phyloP scores from a whole-genome alignment of 345 rosid genomes.

The Brassica carinata region DNA sequence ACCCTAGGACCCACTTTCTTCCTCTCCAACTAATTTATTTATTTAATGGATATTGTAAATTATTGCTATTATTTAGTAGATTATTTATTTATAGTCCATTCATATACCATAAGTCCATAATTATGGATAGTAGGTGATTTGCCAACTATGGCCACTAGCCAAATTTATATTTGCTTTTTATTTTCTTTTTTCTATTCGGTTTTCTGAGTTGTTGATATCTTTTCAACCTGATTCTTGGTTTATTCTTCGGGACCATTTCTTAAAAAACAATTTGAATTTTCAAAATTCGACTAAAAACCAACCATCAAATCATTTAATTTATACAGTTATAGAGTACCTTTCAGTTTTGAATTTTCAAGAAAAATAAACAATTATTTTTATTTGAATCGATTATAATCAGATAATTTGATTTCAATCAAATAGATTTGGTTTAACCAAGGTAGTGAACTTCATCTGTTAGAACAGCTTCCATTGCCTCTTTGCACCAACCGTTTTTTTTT shows the following conservation, averaged over 20 bases:
- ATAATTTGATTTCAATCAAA: too few species aligned
- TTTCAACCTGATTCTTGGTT: background rate
- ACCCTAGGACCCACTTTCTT: slow-evolving; percentile 45
- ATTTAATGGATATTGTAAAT: too few species aligned
- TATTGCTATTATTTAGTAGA: too few species aligned
- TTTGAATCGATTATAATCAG: background rate
- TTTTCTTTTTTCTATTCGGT: background rate
- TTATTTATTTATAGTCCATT: background rate
- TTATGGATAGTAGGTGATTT: background rate
- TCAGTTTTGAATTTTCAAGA: background rate
- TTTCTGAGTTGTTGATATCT: background rate
- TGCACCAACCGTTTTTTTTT: too few species aligned
- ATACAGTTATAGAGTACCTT: background rate
- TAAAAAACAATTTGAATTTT: background rate
- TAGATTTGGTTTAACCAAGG: too few species aligned
- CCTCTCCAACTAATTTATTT: slow-evolving; percentile 26
- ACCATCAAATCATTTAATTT: background rate
- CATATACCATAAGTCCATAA: background rate
- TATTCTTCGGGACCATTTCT: background rate
- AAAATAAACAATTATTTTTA: background rate
- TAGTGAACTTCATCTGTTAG: too few species aligned
- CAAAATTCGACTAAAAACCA: background rate
- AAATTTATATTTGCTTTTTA: background rate
- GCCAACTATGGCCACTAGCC: slow-evolving; percentile 25
- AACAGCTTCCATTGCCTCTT: too few species aligned